Evolutionary conservation across 345 rosid species (phyloP).

Genomic region (Eucalyptus decipiens): DNA sequence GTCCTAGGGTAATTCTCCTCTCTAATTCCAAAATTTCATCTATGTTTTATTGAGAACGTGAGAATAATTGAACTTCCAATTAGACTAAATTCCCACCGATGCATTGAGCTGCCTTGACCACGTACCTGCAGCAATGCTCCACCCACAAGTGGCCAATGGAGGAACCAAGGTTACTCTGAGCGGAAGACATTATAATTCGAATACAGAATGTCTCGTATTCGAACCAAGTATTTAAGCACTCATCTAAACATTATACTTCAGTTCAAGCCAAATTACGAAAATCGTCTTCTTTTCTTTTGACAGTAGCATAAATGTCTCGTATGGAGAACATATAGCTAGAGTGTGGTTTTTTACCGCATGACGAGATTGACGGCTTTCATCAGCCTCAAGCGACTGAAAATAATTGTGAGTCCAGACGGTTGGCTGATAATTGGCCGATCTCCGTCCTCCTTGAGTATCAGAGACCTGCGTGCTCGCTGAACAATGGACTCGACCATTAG

Average conservation of each 20-base stretch:
- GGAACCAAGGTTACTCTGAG: too few relatives aligned
- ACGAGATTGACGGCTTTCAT: background rate
- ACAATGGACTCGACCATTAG: background rate
- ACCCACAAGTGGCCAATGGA: too few relatives aligned
- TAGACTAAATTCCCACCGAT: background rate
- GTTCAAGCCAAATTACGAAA: background rate
- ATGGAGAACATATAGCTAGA: background rate
- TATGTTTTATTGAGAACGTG: background rate
- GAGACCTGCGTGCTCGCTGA: background rate
- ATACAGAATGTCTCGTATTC: background rate
- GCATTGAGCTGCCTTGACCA: background rate
- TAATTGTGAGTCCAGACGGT: background rate
- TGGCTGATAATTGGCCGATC: background rate
- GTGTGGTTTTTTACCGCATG: background rate
- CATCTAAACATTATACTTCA: background rate
- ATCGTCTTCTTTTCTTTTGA: background rate
- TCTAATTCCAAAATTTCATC: background rate
- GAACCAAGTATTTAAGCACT: background rate
- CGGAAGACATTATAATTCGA: background rate
- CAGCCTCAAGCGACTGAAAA: background rate
- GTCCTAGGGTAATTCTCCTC: background rate
- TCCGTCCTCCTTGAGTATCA: background rate
- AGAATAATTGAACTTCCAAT: too few relatives aligned
- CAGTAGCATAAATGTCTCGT: background rate
- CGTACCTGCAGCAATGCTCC: too few relatives aligned